Percentiles rank a stretch among this genome's conserved stretches.
These are phyloP conservation scores for Leccinum pellstonianum DNA, from an alignment of 768 basidiomycete species.

Conservation along the genomic window DNA sequence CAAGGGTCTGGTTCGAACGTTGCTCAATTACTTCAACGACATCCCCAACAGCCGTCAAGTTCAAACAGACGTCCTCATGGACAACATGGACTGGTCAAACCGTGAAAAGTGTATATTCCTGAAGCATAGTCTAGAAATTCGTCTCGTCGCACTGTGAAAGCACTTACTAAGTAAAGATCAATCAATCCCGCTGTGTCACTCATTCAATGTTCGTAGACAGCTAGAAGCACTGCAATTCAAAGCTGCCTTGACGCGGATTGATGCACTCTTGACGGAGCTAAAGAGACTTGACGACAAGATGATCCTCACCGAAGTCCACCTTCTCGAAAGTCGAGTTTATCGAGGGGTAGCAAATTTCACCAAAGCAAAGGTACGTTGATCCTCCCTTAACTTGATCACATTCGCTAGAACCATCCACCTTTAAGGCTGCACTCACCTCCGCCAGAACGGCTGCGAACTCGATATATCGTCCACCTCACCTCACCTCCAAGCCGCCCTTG, in stretches of 20 bases:
- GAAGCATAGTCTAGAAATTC: conserved; percentile 89
- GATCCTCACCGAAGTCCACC: conserved; percentile 94
- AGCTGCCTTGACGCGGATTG: conserved; percentile 77
- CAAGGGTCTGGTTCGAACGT: conserved; percentile 82
- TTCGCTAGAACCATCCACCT: background rate
- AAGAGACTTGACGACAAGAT: conserved; percentile 96
- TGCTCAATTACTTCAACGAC: conserved; percentile 83
- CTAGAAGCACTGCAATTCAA: conserved; percentile 77
- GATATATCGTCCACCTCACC: conserved; percentile 84
- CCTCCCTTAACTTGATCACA: background rate
- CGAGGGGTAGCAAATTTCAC: conserved; percentile 86
- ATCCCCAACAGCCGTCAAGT: conserved; percentile 73
- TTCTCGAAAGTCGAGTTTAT: conserved; percentile 90
- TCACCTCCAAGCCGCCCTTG: conserved; percentile 51
- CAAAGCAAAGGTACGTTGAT: conserved; percentile 72
- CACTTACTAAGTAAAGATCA: conserved; percentile 1
- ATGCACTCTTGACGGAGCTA: conserved; percentile 85
- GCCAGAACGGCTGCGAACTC: conserved; percentile 92
- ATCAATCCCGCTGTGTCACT: background rate
- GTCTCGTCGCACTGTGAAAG: conserved; percentile 71
- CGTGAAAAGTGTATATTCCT: conserved; percentile 92
- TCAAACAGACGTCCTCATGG: conserved; percentile 83
- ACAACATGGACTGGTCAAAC: conserved; percentile 93
- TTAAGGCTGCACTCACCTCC: conserved; percentile 81
- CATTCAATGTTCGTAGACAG: conserved; percentile 43